phyloP scores from a whole-genome alignment of 2,329 filamentous ascomycete species.

The Cladosporium colombiae region DNA sequence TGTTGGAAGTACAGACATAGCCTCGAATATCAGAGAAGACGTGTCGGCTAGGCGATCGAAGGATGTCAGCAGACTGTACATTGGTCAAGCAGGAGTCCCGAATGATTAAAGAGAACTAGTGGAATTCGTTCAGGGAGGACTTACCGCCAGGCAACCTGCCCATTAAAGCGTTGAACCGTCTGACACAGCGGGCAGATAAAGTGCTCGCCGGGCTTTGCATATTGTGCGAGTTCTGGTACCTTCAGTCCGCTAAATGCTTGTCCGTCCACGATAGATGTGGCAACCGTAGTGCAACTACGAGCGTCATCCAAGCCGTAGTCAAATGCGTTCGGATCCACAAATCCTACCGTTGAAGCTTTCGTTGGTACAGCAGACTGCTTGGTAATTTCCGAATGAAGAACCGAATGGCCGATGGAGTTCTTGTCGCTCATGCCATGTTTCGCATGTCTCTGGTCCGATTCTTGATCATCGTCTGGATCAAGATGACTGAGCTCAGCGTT shows the following conservation, averaged over 20 bases:
- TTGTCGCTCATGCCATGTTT: not conserved
- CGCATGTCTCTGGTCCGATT: not conserved
- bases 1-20: not conserved
- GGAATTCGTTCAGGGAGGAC: not conserved
- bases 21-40: not conserved
- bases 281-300: not conserved
- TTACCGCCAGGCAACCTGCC: not conserved
- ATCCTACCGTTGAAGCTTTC: not conserved
- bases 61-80: not conserved
- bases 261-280: not conserved
- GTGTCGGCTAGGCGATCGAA: not conserved
- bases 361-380: not conserved
- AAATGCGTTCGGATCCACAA: not conserved
- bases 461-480: not conserved
- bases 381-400: not conserved
- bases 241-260: not conserved
- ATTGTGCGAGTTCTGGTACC: not conserved
- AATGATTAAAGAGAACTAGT: not conserved
- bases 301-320: not conserved
- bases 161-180: not conserved
- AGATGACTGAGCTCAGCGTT: not conserved
- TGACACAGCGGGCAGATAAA: not conserved
- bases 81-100: not conserved
- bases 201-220: not conserved
- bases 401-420: not conserved